These are phyloP conservation scores for Colletotrichum lini DNA, from an alignment of 2,329 filamentous ascomycete species.

Conservation along the genomic window DNA sequence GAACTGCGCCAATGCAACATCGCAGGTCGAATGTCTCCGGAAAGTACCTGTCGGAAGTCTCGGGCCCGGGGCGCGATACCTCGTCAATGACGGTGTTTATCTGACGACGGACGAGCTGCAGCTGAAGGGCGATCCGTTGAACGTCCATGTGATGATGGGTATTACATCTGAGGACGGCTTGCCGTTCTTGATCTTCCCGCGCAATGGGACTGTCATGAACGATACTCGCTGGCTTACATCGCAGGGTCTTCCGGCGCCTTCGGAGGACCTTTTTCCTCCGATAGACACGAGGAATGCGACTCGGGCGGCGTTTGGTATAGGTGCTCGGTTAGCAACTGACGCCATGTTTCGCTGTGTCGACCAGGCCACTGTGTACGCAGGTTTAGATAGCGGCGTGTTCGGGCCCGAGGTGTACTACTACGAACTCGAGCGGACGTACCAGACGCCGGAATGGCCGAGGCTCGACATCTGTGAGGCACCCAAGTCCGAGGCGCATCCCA, in stretches of 20 bases:
- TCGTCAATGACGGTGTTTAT: conserved; percentile 72
- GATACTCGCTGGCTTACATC: conserved; percentile 51
- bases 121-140: conserved; percentile 61
- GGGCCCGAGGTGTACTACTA: conserved; percentile 67
- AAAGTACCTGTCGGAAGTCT: conserved; percentile 60
- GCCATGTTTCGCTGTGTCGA: conserved; percentile 72
- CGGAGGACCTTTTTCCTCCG: conserved; percentile 64
- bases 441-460: conserved; percentile 67
- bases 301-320: conserved; percentile 69
- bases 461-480: conserved; percentile 63
- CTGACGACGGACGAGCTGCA: conserved; percentile 63
- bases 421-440: conserved; percentile 71
- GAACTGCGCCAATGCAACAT: conserved; percentile 64
- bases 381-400: conserved; percentile 60
- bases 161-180: conserved; percentile 68
- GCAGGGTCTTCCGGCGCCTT: conserved; percentile 50
- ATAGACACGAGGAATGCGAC: conserved; percentile 62
- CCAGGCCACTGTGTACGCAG: conserved; percentile 70
- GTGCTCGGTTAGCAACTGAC: conserved; percentile 69
- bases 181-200: conserved; percentile 61
- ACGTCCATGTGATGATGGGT: conserved; percentile 70
- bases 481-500: conserved; percentile 49
- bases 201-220: conserved; percentile 53
- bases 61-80: conserved; percentile 60
- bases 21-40: conserved; percentile 68